Conservation (phyloP, 192 early-diverging fungal genomes). For the Entophlyctis helioformis region DNA sequence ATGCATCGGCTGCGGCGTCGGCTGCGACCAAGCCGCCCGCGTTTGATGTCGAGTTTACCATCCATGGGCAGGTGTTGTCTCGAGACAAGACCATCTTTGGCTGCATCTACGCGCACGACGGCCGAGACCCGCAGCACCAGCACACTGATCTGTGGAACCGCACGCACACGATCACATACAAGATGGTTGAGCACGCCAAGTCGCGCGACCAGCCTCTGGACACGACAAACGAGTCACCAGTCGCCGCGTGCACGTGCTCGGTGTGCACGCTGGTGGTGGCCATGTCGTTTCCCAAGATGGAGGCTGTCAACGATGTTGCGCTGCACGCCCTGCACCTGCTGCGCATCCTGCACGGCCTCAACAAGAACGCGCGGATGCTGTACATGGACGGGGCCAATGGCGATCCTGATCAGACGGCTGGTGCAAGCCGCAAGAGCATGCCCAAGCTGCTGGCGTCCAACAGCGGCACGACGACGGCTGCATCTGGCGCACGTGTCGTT, state of each 20-base stretch:
- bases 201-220: too few relatives aligned
- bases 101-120: conserved; percentile 47
- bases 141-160: conserved; percentile 37
- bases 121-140: conserved; percentile 1
- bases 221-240: too few relatives aligned
- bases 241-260: too few relatives aligned
- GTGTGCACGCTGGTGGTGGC: too few relatives aligned
- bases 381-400: conserved; percentile 10
- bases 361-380: conserved; percentile 23
- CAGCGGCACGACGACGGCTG: conserved; percentile 13
- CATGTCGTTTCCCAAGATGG: too few relatives aligned
- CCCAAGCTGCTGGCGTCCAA: not conserved
- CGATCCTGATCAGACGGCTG: not conserved
- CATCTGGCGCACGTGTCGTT: not conserved
- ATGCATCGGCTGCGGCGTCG: conserved; percentile 10
- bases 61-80: conserved; percentile 14
- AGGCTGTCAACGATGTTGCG: conserved; percentile 1
- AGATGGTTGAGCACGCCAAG: conserved; percentile 28
- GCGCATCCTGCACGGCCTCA: conserved; percentile 22
- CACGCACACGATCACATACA: conserved; percentile 45
- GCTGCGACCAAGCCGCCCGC: not conserved
- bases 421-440: not conserved
- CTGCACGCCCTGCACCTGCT: conserved; percentile 20
- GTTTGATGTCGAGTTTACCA: conserved; percentile 49
- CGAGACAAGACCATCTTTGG: conserved; percentile 55